Evolutionary conservation across 257 asterid species (phyloP).

Genomic region (Cynanchum wilfordii): DNA sequence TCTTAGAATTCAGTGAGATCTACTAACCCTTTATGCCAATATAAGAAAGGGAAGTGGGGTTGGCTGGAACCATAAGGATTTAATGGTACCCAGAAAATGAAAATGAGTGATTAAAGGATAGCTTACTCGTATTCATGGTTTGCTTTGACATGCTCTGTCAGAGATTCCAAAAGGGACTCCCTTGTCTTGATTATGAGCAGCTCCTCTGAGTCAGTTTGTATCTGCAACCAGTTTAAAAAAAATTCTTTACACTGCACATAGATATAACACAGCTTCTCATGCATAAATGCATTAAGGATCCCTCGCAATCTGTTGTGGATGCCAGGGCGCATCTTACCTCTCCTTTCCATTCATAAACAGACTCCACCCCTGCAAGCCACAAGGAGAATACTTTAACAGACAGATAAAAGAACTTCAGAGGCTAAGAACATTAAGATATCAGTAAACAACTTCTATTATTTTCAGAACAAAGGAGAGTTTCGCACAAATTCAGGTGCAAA

Average conservation of each 20-base stretch:
- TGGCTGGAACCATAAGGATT: not conserved
- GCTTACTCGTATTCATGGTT: conserved; percentile 93
- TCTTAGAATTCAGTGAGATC: not conserved
- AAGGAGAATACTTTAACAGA: not conserved
- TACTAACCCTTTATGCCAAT: no score
- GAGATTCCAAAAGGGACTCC: conserved; percentile 78
- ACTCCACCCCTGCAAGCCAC: conserved; percentile 63
- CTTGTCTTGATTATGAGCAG: conserved; percentile 91
- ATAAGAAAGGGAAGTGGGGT: not conserved
- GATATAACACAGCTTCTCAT: not conserved
- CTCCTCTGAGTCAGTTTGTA: conserved; percentile 87
- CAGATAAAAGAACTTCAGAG: not conserved
- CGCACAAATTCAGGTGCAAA: not conserved
- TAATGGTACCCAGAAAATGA: conserved; percentile 5
- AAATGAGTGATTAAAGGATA: not conserved
- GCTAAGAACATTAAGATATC: not conserved
- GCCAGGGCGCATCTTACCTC: conserved; percentile 41
- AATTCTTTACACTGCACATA: not conserved
- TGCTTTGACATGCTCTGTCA: conserved; percentile 79
- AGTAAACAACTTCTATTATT: not conserved
- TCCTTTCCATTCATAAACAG: conserved; percentile 91
- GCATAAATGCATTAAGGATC: not conserved
- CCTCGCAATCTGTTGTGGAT: no score
- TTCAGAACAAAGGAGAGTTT: not conserved
- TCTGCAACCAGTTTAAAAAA: conserved; percentile 35